A percentile compares a stretch with the other conserved stretches of the same genome.
Conservation (phyloP, 306 rosid genomes). For the Prunus armeniaca region DNA sequence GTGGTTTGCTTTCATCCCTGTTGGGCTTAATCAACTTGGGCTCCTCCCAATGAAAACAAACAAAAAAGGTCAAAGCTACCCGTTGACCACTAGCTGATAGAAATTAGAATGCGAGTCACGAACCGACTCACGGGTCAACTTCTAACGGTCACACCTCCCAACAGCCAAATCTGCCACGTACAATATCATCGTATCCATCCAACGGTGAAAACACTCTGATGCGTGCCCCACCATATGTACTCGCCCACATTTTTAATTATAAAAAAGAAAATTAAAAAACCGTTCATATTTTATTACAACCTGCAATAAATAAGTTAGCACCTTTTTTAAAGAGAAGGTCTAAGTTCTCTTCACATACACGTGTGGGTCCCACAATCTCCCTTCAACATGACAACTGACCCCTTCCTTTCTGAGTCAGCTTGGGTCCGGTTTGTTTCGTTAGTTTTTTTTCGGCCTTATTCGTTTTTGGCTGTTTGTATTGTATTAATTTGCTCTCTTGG, state of each 20-base stretch:
- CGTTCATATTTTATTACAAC: neutral
- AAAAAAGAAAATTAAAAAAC: neutral
- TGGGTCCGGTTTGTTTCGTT: neutral
- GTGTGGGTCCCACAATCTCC: constrained; percentile 31
- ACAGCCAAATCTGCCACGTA: too few species aligned
- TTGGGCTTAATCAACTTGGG: too few species aligned
- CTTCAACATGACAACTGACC: neutral
- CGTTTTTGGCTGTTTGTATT: neutral
- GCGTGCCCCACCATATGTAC: neutral
- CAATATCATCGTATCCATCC: neutral
- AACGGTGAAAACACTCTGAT: neutral
- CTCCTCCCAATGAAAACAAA: too few species aligned
- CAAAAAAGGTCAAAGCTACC: too few species aligned
- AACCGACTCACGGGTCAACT: too few species aligned
- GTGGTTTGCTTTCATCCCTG: too few species aligned
- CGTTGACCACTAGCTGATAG: too few species aligned
- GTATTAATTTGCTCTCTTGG: neutral
- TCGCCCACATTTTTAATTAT: neutral
- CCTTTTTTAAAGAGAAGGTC: constrained; percentile 16
- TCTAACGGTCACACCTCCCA: too few species aligned
- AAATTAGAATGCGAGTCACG: too few species aligned
- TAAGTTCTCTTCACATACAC: constrained; percentile 46
- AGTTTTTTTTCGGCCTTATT: neutral
- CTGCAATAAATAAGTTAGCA: neutral
- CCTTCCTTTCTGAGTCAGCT: neutral